These are phyloP conservation scores for Collybia sordida DNA, from an alignment of 768 basidiomycete genomes.

Conservation along the genomic window DNA sequence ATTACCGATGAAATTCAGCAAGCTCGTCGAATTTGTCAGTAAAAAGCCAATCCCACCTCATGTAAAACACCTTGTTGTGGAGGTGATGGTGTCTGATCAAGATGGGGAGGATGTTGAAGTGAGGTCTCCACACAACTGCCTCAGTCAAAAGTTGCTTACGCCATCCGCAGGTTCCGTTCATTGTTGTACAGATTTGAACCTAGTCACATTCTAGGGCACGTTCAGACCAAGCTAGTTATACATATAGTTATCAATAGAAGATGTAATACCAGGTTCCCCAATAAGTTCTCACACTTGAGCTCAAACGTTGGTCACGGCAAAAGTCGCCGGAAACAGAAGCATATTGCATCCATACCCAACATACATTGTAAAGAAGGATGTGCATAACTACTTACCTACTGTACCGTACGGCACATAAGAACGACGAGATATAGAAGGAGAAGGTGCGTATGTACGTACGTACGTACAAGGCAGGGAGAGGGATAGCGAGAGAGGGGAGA, in stretches of 20 bases:
- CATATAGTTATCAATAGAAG: slow-evolving; percentile 2
- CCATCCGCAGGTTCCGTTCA: slow-evolving; percentile 69
- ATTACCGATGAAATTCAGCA: slow-evolving; percentile 85
- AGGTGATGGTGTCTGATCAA: slow-evolving; percentile 93
- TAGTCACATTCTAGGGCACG: background rate
- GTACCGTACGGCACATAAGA: slow-evolving; percentile 17
- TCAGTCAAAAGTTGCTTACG: slow-evolving; percentile 5
- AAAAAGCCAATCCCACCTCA: slow-evolving; percentile 90
- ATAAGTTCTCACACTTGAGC: background rate
- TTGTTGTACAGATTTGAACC: slow-evolving; percentile 62
- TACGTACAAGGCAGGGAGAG: slow-evolving; percentile 13
- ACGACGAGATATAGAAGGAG: background rate
- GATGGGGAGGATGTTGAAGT: slow-evolving; percentile 96
- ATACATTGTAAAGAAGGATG: slow-evolving; percentile 20
- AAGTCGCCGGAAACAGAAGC: slow-evolving; percentile 14
- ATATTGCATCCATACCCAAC: slow-evolving; percentile 33
- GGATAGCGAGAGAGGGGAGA: slow-evolving; percentile 16
- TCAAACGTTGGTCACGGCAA: no score
- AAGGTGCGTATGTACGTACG: no score
- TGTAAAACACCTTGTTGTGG: slow-evolving; percentile 82
- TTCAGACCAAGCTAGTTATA: background rate
- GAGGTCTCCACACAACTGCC: slow-evolving; percentile 8
- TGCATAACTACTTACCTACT: slow-evolving; percentile 50
- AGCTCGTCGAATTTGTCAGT: slow-evolving; percentile 89
- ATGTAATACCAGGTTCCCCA: slow-evolving; percentile 5